Evolutionary conservation across 108 stramenopile species (phyloP).

Genomic region (Discostella stelligeroides): DNA sequence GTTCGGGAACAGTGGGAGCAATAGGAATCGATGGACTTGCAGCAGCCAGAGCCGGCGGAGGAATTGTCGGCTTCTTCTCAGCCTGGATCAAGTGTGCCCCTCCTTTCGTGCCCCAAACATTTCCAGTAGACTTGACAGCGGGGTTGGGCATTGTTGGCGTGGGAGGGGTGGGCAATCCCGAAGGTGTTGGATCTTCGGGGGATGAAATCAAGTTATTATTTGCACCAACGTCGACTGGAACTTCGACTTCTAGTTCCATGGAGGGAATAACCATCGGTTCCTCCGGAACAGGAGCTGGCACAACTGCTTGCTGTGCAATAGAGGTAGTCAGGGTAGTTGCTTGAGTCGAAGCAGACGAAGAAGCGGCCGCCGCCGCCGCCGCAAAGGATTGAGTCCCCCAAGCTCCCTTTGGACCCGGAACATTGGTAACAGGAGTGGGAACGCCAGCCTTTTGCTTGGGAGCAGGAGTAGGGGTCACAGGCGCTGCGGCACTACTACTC

Average conservation of each 20-base stretch:
- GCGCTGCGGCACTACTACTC: background rate
- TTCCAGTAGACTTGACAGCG: slow-evolving; percentile 53
- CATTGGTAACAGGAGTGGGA: slow-evolving; percentile 52
- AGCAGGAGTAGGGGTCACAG: slow-evolving; percentile 35
- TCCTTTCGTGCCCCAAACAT: slow-evolving; percentile 91
- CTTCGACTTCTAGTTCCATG: slow-evolving; percentile 25
- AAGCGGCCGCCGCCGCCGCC: slow-evolving; percentile 20
- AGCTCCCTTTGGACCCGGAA: slow-evolving; percentile 63
- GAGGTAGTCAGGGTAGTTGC: slow-evolving; percentile 19
- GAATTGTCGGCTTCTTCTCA: slow-evolving; percentile 59
- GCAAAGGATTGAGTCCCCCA: slow-evolving; percentile 61
- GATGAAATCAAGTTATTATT: slow-evolving; percentile 20
- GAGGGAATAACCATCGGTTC: slow-evolving; percentile 8
- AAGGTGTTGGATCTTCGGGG: slow-evolving; percentile 57
- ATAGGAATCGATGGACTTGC: slow-evolving; percentile 5
- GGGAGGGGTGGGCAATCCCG: slow-evolving; percentile 40
- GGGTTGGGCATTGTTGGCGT: slow-evolving; percentile 31
- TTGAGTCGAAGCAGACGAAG: slow-evolving; percentile 21
- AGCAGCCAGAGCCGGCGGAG: slow-evolving; percentile 48
- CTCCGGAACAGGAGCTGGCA: slow-evolving; percentile 17
- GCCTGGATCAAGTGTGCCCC: slow-evolving; percentile 84
- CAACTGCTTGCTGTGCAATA: slow-evolving; percentile 21
- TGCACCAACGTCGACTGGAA: slow-evolving; percentile 46
- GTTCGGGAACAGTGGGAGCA: slow-evolving; percentile 29
- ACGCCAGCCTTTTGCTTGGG: slow-evolving; percentile 27